phyloP scores from a whole-genome alignment of 2,329 filamentous ascomycete genomes.

The Colletotrichum tropicicola region DNA sequence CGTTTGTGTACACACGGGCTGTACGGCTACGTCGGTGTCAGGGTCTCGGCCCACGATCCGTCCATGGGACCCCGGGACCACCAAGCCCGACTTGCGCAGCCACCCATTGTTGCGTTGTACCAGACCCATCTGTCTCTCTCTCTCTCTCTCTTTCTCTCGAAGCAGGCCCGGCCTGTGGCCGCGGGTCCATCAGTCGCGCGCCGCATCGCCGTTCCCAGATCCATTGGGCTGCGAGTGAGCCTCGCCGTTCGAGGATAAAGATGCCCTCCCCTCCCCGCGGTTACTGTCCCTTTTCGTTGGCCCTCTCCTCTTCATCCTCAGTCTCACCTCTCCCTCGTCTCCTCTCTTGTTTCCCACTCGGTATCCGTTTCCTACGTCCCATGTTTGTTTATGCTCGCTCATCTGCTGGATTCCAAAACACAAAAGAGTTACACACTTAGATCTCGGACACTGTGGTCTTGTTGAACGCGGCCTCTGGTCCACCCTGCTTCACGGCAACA shows the following conservation, averaged over 20 bases:
- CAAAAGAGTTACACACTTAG: slow-evolving; percentile 24
- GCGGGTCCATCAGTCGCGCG: slow-evolving; percentile 23
- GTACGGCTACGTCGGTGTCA: too few species aligned
- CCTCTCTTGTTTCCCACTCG: neutral
- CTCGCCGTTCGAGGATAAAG: slow-evolving; percentile 28
- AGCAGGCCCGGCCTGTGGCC: neutral
- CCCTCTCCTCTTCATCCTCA: slow-evolving; percentile 28
- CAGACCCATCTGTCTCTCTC: too few species aligned
- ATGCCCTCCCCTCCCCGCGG: slow-evolving; percentile 28
- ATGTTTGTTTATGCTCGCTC: slow-evolving; percentile 19
- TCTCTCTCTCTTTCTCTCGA: too few species aligned
- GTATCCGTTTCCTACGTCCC: neutral
- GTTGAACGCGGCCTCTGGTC: slow-evolving; percentile 30
- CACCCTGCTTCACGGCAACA: slow-evolving; percentile 34
- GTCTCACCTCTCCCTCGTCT: slow-evolving; percentile 10
- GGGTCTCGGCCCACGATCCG: slow-evolving; percentile 20
- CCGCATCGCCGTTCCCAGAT: slow-evolving; percentile 29
- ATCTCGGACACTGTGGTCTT: slow-evolving; percentile 36
- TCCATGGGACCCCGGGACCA: slow-evolving; percentile 13
- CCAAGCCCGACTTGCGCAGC: slow-evolving; percentile 20
- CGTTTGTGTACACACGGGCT: neutral
- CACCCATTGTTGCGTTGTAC: too few species aligned
- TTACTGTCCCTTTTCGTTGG: slow-evolving; percentile 18
- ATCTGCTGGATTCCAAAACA: slow-evolving; percentile 20
- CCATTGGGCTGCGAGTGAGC: slow-evolving; percentile 32